Conservation (phyloP, 2,329 filamentous ascomycete species). For the Cladophialophora yegresii region DNA sequence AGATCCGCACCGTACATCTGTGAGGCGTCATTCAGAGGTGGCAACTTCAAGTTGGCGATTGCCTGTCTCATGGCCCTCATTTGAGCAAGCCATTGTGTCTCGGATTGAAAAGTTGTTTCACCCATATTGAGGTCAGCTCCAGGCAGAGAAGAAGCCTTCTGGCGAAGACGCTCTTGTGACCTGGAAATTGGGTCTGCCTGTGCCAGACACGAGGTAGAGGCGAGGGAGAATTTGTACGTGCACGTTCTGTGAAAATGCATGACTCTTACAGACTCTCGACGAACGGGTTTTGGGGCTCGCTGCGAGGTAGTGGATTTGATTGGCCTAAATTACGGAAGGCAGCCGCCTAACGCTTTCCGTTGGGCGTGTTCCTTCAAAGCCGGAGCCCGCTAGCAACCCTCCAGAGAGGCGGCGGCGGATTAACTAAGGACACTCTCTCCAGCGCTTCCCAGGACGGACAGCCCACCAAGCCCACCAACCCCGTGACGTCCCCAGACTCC, state of each 20-base stretch:
- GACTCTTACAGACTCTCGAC: neutral
- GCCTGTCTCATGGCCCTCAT: constrained; percentile 83
- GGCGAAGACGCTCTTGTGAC: neutral
- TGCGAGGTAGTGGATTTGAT: neutral
- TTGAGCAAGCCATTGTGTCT: constrained; percentile 79
- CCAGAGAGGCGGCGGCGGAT: neutral
- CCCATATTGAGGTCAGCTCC: constrained; percentile 25
- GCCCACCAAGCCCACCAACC: neutral
- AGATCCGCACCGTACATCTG: constrained; percentile 58
- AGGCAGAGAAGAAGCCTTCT: neutral
- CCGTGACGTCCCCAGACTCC: neutral
- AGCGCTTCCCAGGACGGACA: neutral
- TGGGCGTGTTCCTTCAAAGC: neutral
- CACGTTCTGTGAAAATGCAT: neutral
- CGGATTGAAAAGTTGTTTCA: constrained; percentile 38
- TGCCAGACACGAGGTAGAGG: neutral
- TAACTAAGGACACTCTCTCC: neutral
- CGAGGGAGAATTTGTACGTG: neutral
- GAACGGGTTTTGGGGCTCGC: too few relatives aligned
- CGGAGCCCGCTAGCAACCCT: neutral
- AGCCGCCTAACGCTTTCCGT: constrained; percentile 3
- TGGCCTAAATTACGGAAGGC: neutral
- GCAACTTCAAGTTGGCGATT: constrained; percentile 69
- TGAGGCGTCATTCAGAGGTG: constrained; percentile 49
- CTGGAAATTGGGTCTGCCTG: constrained; percentile 14